Percentiles rank a stretch among this genome's conserved stretches.
phyloP scores from a whole-genome alignment of 208 protist genomes.

The Trypanosoma boissoni region DNA sequence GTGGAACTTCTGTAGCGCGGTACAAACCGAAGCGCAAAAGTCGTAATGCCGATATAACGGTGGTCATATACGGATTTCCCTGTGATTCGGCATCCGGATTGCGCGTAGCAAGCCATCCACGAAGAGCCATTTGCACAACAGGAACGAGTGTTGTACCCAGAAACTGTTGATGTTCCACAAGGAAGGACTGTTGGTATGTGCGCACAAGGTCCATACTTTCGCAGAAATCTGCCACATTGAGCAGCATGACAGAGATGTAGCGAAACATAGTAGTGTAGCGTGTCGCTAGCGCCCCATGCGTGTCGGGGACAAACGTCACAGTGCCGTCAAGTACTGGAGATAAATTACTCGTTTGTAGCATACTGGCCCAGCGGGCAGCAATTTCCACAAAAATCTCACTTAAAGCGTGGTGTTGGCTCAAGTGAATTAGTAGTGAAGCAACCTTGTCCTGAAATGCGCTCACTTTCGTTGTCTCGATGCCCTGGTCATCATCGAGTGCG shows the following conservation, averaged over 20 bases:
- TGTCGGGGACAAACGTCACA: no score
- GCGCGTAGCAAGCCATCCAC: slow-evolving; percentile 37
- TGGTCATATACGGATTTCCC: slow-evolving; percentile 49
- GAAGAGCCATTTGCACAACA: slow-evolving; percentile 53
- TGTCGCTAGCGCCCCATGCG: neutral
- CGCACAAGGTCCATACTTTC: slow-evolving; percentile 28
- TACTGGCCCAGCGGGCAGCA: slow-evolving; percentile 37
- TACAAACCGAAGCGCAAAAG: slow-evolving; percentile 71
- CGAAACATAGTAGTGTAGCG: slow-evolving; percentile 57
- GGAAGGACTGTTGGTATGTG: slow-evolving; percentile 42
- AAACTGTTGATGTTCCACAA: slow-evolving; percentile 42
- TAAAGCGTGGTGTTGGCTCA: slow-evolving; percentile 36
- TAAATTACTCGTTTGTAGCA: slow-evolving; percentile 28
- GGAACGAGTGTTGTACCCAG: slow-evolving; percentile 54
- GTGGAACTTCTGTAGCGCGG: slow-evolving; percentile 23
- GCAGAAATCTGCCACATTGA: slow-evolving; percentile 80
- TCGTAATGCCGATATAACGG: slow-evolving; percentile 37
- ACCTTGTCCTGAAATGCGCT: slow-evolving; percentile 68
- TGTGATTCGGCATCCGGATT: slow-evolving; percentile 25
- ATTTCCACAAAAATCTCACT: slow-evolving; percentile 51
- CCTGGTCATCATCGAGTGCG: slow-evolving; percentile 24
- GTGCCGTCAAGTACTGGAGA: slow-evolving; percentile 8
- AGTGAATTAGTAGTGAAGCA: slow-evolving; percentile 31
- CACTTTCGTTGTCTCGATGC: slow-evolving; percentile 55
- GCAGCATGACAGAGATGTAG: slow-evolving; percentile 54